phyloP scores from a whole-genome alignment of 768 basidiomycete species.

The Termitomyces sp. region DNA sequence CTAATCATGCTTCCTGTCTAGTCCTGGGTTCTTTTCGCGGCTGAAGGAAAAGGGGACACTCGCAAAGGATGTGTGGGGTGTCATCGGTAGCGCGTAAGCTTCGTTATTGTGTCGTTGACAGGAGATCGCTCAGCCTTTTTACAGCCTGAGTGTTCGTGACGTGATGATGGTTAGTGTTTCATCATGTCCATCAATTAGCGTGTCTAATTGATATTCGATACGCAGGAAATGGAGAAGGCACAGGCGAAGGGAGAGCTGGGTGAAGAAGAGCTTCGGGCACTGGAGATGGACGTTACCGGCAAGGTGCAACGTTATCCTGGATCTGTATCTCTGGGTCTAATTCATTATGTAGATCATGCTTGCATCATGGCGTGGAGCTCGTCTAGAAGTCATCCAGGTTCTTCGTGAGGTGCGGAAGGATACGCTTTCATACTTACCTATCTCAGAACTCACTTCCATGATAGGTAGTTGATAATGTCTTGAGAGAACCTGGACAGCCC shows the following conservation, averaged over 20 bases:
- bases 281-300: constrained; percentile 92
- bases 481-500: constrained; percentile 71
- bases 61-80: constrained; percentile 95
- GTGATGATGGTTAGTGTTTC: constrained; percentile 51
- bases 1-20: constrained; percentile 18
- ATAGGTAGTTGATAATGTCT: constrained; percentile 76
- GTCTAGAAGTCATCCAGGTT: constrained; percentile 91
- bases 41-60: constrained; percentile 92
- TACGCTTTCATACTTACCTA: not conserved
- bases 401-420: constrained; percentile 50
- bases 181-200: not conserved
- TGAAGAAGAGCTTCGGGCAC: constrained; percentile 78
- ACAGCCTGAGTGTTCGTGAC: constrained; percentile 66
- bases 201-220: not conserved
- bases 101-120: constrained; percentile 1
- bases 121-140: constrained; percentile 1
- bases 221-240: constrained; percentile 78
- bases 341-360: constrained; percentile 64
- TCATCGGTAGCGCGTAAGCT: constrained; percentile 90
- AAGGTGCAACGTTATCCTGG: constrained; percentile 45
- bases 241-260: constrained; percentile 85
- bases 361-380: constrained; percentile 96
- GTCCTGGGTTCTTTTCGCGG: constrained; percentile 87
- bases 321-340: not conserved
- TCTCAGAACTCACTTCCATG: not conserved